These are phyloP conservation scores for Trichoderma cornu-damae DNA, from an alignment of 2,329 filamentous ascomycete genomes.

Conservation along the genomic window DNA sequence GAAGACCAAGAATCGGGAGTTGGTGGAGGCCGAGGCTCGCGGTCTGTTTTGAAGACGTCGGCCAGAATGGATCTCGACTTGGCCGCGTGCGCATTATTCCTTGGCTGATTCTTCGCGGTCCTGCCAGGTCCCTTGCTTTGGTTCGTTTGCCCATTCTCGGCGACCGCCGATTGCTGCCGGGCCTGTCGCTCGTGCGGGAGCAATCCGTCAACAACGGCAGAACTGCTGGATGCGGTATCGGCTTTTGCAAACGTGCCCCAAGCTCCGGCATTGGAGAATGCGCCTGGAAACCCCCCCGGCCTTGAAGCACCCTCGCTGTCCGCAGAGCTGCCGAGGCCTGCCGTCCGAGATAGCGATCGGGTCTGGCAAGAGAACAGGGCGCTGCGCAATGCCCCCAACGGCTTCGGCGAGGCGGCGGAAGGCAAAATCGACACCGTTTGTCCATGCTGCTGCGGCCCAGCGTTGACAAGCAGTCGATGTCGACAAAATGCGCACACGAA, in stretches of 20 bases:
- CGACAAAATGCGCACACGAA: slow-evolving; percentile 41
- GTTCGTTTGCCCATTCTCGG: background rate
- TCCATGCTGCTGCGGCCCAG: slow-evolving; percentile 7
- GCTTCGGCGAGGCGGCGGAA: background rate
- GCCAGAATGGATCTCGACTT: slow-evolving; percentile 31
- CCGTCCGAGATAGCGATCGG: slow-evolving; percentile 30
- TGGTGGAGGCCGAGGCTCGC: slow-evolving; percentile 24
- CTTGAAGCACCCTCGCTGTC: slow-evolving; percentile 21
- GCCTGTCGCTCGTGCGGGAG: slow-evolving; percentile 39
- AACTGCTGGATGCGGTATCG: slow-evolving; percentile 3
- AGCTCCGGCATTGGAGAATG: slow-evolving; percentile 22
- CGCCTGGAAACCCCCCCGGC: slow-evolving; percentile 26
- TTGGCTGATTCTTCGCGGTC: background rate
- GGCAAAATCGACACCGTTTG: background rate
- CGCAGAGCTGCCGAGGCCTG: slow-evolving; percentile 22
- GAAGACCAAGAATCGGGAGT: slow-evolving; percentile 29
- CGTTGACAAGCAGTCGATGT: slow-evolving; percentile 27
- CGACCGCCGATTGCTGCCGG: slow-evolving; percentile 27
- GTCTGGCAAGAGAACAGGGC: slow-evolving; percentile 8
- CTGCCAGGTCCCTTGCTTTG: background rate
- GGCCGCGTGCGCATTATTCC: slow-evolving; percentile 17
- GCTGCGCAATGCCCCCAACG: background rate
- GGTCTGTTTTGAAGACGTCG: slow-evolving; percentile 31
- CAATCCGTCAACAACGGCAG: slow-evolving; percentile 24
- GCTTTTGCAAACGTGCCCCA: slow-evolving; percentile 22